These are phyloP conservation scores for Neurospora tetraspora DNA, from an alignment of 495 filamentous ascomycete species.

Conservation along the genomic window DNA sequence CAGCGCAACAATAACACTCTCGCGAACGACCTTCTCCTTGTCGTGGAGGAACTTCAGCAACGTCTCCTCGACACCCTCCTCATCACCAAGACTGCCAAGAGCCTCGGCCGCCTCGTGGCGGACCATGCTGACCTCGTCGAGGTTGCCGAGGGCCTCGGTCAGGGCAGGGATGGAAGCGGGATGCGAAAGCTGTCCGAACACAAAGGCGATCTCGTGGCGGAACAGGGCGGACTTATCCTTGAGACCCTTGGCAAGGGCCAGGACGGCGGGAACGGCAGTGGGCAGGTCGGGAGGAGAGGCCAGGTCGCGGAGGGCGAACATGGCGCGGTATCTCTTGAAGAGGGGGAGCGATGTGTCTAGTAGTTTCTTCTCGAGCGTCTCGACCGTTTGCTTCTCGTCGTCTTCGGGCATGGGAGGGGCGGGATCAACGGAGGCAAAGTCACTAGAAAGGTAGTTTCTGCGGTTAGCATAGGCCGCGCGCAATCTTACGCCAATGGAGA, in stretches of 20 bases:
- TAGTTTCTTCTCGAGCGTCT: slow-evolving; percentile 63
- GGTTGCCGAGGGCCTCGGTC: slow-evolving; percentile 63
- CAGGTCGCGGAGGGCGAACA: slow-evolving; percentile 93
- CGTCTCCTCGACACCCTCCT: slow-evolving; percentile 82
- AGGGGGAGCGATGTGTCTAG: slow-evolving; percentile 70
- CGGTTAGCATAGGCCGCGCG: not conserved
- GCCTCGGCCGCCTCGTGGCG: slow-evolving; percentile 96
- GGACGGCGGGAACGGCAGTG: slow-evolving; percentile 73
- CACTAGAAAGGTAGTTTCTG: slow-evolving; percentile 38
- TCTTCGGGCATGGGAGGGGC: slow-evolving; percentile 74
- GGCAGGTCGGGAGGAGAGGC: slow-evolving; percentile 84
- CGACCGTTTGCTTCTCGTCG: slow-evolving; percentile 49
- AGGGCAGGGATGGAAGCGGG: slow-evolving; percentile 92
- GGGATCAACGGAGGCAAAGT: slow-evolving; percentile 92
- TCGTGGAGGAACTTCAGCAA: slow-evolving; percentile 80
- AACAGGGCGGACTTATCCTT: slow-evolving; percentile 85
- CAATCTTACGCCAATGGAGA: not conserved
- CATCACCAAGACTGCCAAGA: slow-evolving; percentile 88
- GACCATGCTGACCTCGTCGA: slow-evolving; percentile 85
- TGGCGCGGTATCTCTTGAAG: slow-evolving; percentile 90
- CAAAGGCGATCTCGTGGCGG: slow-evolving; percentile 95
- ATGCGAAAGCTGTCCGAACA: slow-evolving; percentile 92
- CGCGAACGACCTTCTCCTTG: slow-evolving; percentile 82
- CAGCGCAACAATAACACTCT: slow-evolving; percentile 88
- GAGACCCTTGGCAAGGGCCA: slow-evolving; percentile 79